Conservation (phyloP, 2,329 filamentous ascomycete species). For the Penicillium palitans region DNA sequence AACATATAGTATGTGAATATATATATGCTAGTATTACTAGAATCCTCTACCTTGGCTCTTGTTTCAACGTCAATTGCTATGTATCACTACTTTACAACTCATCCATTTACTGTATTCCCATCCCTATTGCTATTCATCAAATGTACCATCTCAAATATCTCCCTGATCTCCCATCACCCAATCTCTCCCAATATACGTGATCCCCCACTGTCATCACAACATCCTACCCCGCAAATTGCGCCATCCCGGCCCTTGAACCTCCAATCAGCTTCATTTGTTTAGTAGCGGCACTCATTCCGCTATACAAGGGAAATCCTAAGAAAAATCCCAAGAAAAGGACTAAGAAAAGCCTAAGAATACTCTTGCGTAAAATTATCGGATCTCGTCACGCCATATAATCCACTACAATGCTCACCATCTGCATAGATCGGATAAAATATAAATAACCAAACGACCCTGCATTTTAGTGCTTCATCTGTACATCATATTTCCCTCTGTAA, state of each 20-base stretch:
- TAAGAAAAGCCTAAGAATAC: no score
- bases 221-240: conserved; percentile 33
- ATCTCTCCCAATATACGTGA: not conserved
- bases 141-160: not conserved
- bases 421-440: conserved; percentile 5
- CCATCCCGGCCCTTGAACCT: conserved; percentile 24
- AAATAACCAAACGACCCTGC: conserved; percentile 13
- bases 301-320: not conserved
- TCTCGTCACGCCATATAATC: conserved; percentile 32
- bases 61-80: not conserved
- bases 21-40: not conserved
- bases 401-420: conserved; percentile 27
- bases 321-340: not conserved
- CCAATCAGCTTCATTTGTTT: conserved; percentile 15
- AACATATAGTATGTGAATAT: not conserved
- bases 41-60: not conserved
- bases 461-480: not conserved
- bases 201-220: conserved; percentile 24
- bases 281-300: not conserved
- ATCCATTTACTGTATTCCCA: no score
- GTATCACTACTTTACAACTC: not conserved
- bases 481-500: not conserved
- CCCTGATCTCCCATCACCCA: no score
- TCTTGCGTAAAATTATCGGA: not conserved
- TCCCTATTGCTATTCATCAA: not conserved